Evolutionary conservation across 176 grass and related monocot species (phyloP), one percentile per base, ranked within the genome.

Genomic region (Oryza officinalis): DNA sequence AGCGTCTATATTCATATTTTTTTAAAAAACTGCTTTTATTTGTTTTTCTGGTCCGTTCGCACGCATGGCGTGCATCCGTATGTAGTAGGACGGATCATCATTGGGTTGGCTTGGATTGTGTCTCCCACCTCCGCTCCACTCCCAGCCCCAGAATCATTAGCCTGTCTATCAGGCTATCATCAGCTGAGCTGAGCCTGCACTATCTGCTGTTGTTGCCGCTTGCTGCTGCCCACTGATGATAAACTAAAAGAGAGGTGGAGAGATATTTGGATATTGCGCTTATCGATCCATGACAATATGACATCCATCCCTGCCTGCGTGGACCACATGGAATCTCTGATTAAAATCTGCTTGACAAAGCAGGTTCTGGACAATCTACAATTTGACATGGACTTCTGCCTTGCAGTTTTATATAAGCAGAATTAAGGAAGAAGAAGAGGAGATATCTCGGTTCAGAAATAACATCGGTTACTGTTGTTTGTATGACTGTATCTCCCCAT

Each of bases 121-220:
- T 59, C 87, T 46, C 81, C 87, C 75, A 79, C 68, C 81, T 28
- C 67, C 1, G 57, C 57, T 47, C 43, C 59, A 72, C 68, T 83
- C 41, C 43, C 32, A 3, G 47, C n/a, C 63, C 61, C 70, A 61
- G 10, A 84, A 84, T 69, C 31, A 84, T 80, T 45, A 74, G 76
- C 68, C 67, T 49, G 38, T 67, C 63, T 27, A 59, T 57, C 33
- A 3, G 13, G n/a, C 27, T 8, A 2, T 18, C 45, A 47, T 20
- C 15, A 18, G 46, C 72, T 10, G n/a, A 50, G 47, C 47, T 50
- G 47, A 50, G 47, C 13, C 47, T 17, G 47, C 50, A 54, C 50
- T 20, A 22, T 54, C 68, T 30, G 60, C n/a, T 18, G 14, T 38
- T 10, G 17, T 57, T 78, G 25, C 38, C 33, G 33, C 5, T 35